These are phyloP conservation scores for Meira nashicola DNA, from an alignment of 1,284 basidiomycete genomes.

Conservation along the genomic window DNA sequence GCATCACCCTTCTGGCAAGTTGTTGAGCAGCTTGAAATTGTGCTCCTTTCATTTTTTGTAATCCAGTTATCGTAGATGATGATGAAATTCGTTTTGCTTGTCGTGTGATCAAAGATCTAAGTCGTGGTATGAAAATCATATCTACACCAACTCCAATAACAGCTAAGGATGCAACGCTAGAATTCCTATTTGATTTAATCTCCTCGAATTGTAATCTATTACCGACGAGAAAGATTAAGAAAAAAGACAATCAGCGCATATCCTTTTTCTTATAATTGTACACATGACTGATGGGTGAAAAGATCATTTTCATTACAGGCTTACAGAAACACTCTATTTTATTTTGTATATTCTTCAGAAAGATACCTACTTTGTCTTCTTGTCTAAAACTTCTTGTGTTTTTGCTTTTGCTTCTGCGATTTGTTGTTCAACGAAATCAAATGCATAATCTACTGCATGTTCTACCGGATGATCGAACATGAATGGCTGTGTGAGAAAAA, in stretches of 20 bases:
- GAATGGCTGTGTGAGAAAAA: conserved; percentile 23
- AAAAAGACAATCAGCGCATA: neutral
- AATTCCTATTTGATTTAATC: no score
- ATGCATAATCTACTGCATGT: conserved; percentile 55
- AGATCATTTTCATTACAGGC: neutral
- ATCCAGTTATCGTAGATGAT: neutral
- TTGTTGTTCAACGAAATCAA: conserved; percentile 56
- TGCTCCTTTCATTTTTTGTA: conserved; percentile 2
- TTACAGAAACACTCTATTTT: neutral
- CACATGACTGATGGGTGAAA: no score
- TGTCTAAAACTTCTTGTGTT: neutral
- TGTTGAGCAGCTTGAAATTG: neutral
- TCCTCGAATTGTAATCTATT: no score
- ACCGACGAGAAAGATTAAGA: no score
- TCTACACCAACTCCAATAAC: conserved; percentile 49
- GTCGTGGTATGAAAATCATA: conserved; percentile 31
- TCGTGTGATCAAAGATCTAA: conserved; percentile 23
- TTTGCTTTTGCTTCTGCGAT: neutral
- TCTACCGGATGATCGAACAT: conserved; percentile 55
- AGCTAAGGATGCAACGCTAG: neutral
- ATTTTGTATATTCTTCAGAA: neutral
- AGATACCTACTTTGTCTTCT: conserved; percentile 12
- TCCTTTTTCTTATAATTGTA: no score
- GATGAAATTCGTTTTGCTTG: neutral
- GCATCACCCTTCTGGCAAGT: conserved; percentile 28